phyloP scores from a whole-genome alignment of 1,284 basidiomycete species.

The Erythrobasidium hasegawianum region DNA sequence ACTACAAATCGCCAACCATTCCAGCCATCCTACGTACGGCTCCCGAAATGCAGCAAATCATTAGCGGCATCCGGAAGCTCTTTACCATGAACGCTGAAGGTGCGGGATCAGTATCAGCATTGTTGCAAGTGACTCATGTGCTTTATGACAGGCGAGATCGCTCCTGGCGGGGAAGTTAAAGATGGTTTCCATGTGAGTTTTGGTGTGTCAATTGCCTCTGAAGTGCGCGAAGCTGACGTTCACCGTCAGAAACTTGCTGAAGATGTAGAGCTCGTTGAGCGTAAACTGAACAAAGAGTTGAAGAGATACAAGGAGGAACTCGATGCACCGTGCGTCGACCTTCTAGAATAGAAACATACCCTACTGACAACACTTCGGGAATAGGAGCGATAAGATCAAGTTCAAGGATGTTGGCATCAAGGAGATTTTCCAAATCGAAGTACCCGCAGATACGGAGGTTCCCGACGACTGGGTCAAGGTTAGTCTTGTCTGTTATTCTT shows the following conservation, averaged over 20 bases:
- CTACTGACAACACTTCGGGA: not conserved
- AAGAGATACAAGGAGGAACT: constrained; percentile 60
- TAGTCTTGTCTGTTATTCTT: constrained; percentile 63
- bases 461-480: constrained; percentile 81
- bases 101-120: too few relatives aligned
- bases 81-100: constrained; percentile 64
- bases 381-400: constrained; percentile 36
- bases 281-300: constrained; percentile 64
- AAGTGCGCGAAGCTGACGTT: too few relatives aligned
- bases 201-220: not conserved
- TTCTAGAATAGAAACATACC: too few relatives aligned
- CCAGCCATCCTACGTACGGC: constrained; percentile 69
- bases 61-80: constrained; percentile 70
- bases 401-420: constrained; percentile 44
- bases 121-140: not conserved
- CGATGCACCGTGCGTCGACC: constrained; percentile 51
- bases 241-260: constrained; percentile 55
- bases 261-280: constrained; percentile 67
- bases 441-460: constrained; percentile 60
- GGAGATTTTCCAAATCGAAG: constrained; percentile 61
- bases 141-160: not conserved
- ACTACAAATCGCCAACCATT: constrained; percentile 72
- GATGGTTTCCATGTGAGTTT: not conserved
- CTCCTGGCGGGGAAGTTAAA: not conserved
- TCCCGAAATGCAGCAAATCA: constrained; percentile 62